These are phyloP conservation scores for Pleurotus cornucopiae DNA, from an alignment of 768 basidiomycete genomes.

Conservation along the genomic window DNA sequence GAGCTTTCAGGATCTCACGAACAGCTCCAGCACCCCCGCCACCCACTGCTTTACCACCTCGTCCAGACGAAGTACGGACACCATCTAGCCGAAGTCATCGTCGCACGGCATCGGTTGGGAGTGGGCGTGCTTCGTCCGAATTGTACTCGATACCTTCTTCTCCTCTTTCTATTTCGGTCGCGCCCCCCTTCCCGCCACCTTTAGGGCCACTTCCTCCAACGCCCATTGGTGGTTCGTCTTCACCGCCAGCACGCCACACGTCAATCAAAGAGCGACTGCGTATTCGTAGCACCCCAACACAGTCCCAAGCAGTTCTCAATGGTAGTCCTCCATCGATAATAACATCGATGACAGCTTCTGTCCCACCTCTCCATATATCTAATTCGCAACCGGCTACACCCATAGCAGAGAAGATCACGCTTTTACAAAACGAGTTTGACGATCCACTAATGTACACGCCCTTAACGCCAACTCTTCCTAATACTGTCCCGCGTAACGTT, in stretches of 20 bases:
- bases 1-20: slow-evolving; percentile 54
- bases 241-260: slow-evolving; percentile 26
- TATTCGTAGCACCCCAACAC: slow-evolving; percentile 59
- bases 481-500: slow-evolving; percentile 15
- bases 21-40: slow-evolving; percentile 65
- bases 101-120: slow-evolving; percentile 23
- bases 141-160: slow-evolving; percentile 43
- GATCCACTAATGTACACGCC: slow-evolving; percentile 57
- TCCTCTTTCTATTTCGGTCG: slow-evolving; percentile 27
- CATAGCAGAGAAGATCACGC: slow-evolving; percentile 62
- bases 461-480: slow-evolving; percentile 29
- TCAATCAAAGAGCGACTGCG: slow-evolving; percentile 64
- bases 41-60: slow-evolving; percentile 53
- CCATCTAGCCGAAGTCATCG: slow-evolving; percentile 22
- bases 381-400: slow-evolving; percentile 26
- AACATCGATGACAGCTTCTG: slow-evolving; percentile 19
- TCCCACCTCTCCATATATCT: slow-evolving; percentile 19
- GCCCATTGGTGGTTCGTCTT: slow-evolving; percentile 15
- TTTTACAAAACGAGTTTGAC: slow-evolving; percentile 48
- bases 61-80: slow-evolving; percentile 52
- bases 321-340: slow-evolving; percentile 20
- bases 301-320: slow-evolving; percentile 20
- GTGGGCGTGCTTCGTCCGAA: slow-evolving; percentile 14
- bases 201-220: slow-evolving; percentile 39
- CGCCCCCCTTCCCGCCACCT: slow-evolving; percentile 39